phyloP scores from a whole-genome alignment of 2,329 filamentous ascomycete genomes.

The Neospermospora avenae region DNA sequence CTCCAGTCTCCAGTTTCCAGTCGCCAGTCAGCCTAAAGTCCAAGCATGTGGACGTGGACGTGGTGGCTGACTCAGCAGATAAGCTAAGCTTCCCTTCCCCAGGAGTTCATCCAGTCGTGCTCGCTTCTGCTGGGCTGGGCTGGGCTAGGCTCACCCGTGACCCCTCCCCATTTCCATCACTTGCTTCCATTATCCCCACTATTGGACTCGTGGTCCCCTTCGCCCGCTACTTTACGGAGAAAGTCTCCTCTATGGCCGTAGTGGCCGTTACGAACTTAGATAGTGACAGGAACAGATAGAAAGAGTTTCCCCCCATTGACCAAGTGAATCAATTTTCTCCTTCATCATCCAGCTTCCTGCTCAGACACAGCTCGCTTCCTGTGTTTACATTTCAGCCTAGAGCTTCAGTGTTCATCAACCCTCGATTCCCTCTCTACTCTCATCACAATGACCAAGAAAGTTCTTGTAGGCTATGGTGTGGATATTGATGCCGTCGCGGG shows the following conservation, averaged over 20 bases:
- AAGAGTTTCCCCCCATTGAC: constrained; percentile 13
- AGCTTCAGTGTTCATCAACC: neutral
- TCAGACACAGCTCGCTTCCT: neutral
- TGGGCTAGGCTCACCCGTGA: neutral
- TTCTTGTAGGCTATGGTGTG: constrained; percentile 61
- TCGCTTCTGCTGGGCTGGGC: too few relatives aligned
- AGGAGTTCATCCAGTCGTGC: neutral
- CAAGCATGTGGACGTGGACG: constrained; percentile 5
- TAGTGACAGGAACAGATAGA: constrained; percentile 11
- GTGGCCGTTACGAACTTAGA: neutral
- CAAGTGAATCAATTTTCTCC: constrained; percentile 1
- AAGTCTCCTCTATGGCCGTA: neutral
- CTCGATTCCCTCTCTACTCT: neutral
- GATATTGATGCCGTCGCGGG: constrained; percentile 75
- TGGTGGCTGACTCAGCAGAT: too few relatives aligned
- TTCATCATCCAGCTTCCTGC: neutral
- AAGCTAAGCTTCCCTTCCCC: too few relatives aligned
- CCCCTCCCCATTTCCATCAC: neutral
- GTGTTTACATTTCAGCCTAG: neutral
- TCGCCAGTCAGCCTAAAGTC: neutral
- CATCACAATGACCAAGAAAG: constrained; percentile 44
- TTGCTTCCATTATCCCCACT: constrained; percentile 17
- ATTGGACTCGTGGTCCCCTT: neutral
- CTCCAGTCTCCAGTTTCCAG: too few relatives aligned
- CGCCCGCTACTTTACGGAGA: too few relatives aligned